Evolutionary conservation across 805 yeast species (phyloP), one percentile per base, ranked within the genome.

Genomic region (Yarrowia sp.): DNA sequence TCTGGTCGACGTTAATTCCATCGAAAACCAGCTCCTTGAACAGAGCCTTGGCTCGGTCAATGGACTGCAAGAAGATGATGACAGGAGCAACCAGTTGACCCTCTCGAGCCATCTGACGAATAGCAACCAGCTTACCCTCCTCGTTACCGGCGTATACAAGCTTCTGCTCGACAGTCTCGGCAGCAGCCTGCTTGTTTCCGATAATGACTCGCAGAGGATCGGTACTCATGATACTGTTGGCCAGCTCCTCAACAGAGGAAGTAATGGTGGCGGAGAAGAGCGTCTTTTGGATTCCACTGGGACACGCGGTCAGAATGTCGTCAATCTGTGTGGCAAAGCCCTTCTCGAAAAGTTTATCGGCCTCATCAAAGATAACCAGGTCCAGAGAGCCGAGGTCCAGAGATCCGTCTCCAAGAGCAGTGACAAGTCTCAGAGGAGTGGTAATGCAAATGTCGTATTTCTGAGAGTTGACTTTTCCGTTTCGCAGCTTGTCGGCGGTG

Each of bases 231-330:
- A 95, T 89, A 32, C 88, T 81, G 41, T 84, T 81, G 3, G 97
- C 97, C 70, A 92, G 80, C 71, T 89, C 92, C 77, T 93, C 99
- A 22, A 93, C 96, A 65, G 88, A 86, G 1, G 97, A 89, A 0
- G 98, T 97, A 66, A 95, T 88, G 0, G 99, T 95, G 8, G 99
- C 99, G 9, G 97, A 90, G 74, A 89, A 93, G 78, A 96, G 87
- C 10, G 95, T 85, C 76, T 87, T 90, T 62, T 86, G 82, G 36
- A 89, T 73, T 2, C 69, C 66, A 45, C 67, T 70, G 11, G 77
- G 71, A 73, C 90, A 85, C 35, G 82, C 78, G 4, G 87, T 80
- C 67, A 95, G 77, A 66, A 95, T 87, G 63, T 85, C 86, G 74
- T 95, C 99, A 0, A 97, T 89, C 78, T 95, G 99, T 69, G 87